Conservation (phyloP, 2,329 filamentous ascomycete species). For the Escovopsis weberi region DNA sequence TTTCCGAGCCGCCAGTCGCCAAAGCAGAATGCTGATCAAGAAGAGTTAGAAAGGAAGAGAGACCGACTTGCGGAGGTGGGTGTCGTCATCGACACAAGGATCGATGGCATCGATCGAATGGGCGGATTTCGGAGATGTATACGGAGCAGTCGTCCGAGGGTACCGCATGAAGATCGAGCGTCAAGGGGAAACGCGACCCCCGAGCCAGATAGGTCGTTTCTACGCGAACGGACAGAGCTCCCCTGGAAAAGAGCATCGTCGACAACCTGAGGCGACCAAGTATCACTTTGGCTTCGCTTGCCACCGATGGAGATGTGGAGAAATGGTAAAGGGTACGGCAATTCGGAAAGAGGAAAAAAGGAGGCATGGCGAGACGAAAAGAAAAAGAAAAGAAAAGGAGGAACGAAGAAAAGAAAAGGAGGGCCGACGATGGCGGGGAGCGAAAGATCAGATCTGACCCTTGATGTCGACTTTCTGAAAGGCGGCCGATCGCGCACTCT, state of each 20-base stretch:
- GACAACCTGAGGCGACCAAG: not conserved
- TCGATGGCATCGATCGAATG: too few species aligned
- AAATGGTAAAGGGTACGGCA: too few species aligned
- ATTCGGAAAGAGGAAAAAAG: not conserved
- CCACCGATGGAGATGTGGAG: not conserved
- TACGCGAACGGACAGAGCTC: not conserved
- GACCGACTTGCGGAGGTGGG: too few species aligned
- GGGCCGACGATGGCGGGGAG: not conserved
- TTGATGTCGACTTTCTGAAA: constrained; percentile 92
- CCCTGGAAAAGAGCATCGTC: not conserved
- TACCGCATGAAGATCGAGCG: too few species aligned
- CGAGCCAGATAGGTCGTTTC: not conserved
- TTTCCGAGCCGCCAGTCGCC: not conserved
- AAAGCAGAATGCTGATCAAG: constrained; percentile 3
- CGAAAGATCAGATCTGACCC: constrained; percentile 62
- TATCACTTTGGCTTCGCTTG: not conserved
- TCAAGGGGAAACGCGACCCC: too few species aligned
- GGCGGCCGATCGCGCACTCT: constrained; percentile 54
- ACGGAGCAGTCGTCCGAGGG: too few species aligned
- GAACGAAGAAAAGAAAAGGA: constrained; percentile 4
- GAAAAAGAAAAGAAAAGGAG: not conserved
- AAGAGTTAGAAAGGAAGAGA: not conserved
- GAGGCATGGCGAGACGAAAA: not conserved
- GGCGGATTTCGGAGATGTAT: too few species aligned
- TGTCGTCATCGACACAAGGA: too few species aligned